Conservation (phyloP, 2,329 filamentous ascomycete species). For the Arthrobotrys conoides region DNA sequence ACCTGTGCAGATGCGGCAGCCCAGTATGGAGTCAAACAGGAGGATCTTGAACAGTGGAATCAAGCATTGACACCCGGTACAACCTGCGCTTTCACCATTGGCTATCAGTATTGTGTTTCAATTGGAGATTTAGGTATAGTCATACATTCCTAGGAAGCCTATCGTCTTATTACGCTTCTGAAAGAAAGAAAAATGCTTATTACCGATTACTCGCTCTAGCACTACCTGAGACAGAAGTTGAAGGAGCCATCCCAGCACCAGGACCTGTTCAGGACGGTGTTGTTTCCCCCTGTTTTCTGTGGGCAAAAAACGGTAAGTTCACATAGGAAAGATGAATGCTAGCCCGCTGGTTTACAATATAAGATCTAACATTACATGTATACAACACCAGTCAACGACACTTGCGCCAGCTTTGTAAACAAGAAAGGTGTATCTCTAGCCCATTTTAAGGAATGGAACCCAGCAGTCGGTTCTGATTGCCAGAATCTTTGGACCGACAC, state of each 20-base stretch:
- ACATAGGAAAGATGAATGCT: background rate
- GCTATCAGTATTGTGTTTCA: conserved; percentile 52
- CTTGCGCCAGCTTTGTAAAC: conserved; percentile 41
- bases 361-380: conserved; percentile 37
- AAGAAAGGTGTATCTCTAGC: conserved; percentile 43
- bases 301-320: conserved; percentile 36
- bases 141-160: too few species aligned
- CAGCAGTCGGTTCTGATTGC: conserved; percentile 50
- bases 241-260: conserved; percentile 22
- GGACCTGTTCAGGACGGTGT: conserved; percentile 43
- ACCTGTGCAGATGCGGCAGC: conserved; percentile 50
- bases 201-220: conserved; percentile 28
- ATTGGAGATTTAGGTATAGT: conserved; percentile 46
- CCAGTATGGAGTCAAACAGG: conserved; percentile 43
- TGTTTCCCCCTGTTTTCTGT: conserved; percentile 37
- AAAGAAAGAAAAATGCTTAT: conserved; percentile 25
- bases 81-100: conserved; percentile 37
- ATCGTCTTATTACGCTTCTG: too few species aligned
- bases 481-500: conserved; percentile 43
- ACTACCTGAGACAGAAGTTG: conserved; percentile 39
- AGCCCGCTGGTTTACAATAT: conserved; percentile 14
- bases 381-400: conserved; percentile 41
- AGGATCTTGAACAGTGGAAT: conserved; percentile 46
- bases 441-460: conserved; percentile 52
- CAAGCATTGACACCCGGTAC: conserved; percentile 35